Base-by-base conservation (phyloP, 1,284 basidiomycete species). In the Boletus subluridellus region DNA sequence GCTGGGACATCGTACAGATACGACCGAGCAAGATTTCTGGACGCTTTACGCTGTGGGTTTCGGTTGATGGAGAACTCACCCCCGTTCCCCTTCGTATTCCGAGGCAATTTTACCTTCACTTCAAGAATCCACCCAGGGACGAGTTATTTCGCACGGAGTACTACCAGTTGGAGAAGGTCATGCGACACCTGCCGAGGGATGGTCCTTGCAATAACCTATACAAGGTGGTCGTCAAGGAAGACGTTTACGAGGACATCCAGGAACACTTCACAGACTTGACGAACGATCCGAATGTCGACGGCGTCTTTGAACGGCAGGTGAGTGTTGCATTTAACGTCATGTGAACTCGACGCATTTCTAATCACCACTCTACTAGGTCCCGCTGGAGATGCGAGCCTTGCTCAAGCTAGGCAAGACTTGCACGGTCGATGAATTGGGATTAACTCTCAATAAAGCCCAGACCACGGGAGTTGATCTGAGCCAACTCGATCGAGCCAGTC, bases 1-100 rank as follows among this genome's bases (percentile, higher is more conserved):
- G 87, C 48, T 98, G 97, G 96, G 96, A 99, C 66, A 80, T 99
- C 52, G 80, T 99, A 1, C 96, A 98, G 68, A 88, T 99, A 62
- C 87, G 92, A 24, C 82, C 86, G 0, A 90, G 86, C 52, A 81
- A 82, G 54, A 84, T 84, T 30, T 84, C 90, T 1, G 96, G 97
- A 34, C 89, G 94, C 47, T 98, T 90, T 74, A 84, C 85, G 15
- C 76, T 99, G 50, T 99, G 96, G 97, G 80, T 98, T 5, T 89
- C 87, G 0, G 85, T 95, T 49, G 91, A 95, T 53, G 82, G 85
- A 8, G 87, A 90, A 49, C 82, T 99, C 47, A 83, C 92, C 37
- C 80, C 87, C 14, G 81, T 97, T 37, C 87, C 90, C 10, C 78
- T 99, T 21, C 87, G 92, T 4, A 89, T 99, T 44, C 90, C 93